A percentile compares a stretch with the other conserved stretches of the same genome.
phyloP scores from a whole-genome alignment of 1,139 yeast genomes.

The Meyerozyma carpophila region DNA sequence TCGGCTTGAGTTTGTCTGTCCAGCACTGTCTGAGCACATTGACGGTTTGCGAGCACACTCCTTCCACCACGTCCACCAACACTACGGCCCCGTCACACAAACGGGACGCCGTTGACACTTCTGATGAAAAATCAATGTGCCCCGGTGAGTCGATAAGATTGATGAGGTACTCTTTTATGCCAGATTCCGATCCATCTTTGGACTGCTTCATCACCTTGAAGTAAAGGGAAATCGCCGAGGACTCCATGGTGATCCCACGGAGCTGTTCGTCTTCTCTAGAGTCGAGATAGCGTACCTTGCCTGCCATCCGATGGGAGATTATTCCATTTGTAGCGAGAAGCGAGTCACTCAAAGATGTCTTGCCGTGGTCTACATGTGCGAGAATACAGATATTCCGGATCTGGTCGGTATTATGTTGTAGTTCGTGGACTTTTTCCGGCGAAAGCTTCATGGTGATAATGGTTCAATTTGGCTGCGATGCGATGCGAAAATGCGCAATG shows the following conservation, averaged over 20 bases:
- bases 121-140: constrained; percentile 94
- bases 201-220: constrained; percentile 57
- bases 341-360: constrained; percentile 91
- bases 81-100: constrained; percentile 96
- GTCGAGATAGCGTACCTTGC: constrained; percentile 87
- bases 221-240: constrained; percentile 85
- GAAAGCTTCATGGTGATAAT: constrained; percentile 41
- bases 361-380: constrained; percentile 99
- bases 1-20: constrained; percentile 85
- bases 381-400: constrained; percentile 89
- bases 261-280: constrained; percentile 94
- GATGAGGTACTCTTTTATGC: constrained; percentile 71
- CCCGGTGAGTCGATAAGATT: constrained; percentile 98
- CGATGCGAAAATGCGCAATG: constrained; percentile 1
- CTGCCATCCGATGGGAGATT: constrained; percentile 91
- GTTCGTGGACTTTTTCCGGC: constrained; percentile 54
- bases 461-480: neutral
- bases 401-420: constrained; percentile 65
- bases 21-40: constrained; percentile 94
- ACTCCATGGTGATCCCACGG: constrained; percentile 97
- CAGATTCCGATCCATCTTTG: constrained; percentile 18
- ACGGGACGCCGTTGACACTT: constrained; percentile 92
- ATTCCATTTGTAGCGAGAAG: constrained; percentile 93
- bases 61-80: constrained; percentile 94
- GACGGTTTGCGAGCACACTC: constrained; percentile 95